Evolutionary conservation across 805 yeast genomes (phyloP).

Genomic region (Metschnikowia colocasiae): DNA sequence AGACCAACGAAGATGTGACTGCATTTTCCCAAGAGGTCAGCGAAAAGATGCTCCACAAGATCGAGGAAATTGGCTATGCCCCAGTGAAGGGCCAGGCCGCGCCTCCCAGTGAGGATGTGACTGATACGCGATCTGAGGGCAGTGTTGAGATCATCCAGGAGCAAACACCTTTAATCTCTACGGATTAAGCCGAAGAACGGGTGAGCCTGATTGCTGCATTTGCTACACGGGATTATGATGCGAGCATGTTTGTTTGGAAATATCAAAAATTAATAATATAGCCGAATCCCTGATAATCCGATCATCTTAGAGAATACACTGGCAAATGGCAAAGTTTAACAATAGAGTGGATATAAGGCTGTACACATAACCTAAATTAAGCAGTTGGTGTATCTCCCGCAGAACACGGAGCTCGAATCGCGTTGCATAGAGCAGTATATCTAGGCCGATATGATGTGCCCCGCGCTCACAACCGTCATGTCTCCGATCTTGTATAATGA

Average conservation of each 20-base stretch:
- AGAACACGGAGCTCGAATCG: background rate
- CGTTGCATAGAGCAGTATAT: background rate
- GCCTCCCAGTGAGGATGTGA: background rate
- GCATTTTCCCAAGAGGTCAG: constrained; percentile 55
- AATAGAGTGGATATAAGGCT: no score
- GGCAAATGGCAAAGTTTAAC: no score
- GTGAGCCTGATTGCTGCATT: no score
- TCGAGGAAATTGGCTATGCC: constrained; percentile 41
- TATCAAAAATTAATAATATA: no score
- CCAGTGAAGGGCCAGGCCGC: constrained; percentile 7
- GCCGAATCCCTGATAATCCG: no score
- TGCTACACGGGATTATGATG: no score
- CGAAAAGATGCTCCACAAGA: constrained; percentile 49
- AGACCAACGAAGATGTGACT: constrained; percentile 65
- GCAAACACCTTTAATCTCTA: constrained; percentile 17
- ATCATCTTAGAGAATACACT: no score
- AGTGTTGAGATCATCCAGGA: constrained; percentile 19
- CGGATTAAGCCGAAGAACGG: constrained; percentile 6
- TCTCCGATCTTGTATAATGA: background rate
- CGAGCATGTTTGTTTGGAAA: background rate
- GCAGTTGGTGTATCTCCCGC: no score
- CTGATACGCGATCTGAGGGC: constrained; percentile 11
- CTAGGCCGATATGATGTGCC: background rate
- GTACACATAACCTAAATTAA: no score
- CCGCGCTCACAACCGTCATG: background rate